phyloP scores from a whole-genome alignment of 2,329 filamentous ascomycete species.

The Thelonectria olida region DNA sequence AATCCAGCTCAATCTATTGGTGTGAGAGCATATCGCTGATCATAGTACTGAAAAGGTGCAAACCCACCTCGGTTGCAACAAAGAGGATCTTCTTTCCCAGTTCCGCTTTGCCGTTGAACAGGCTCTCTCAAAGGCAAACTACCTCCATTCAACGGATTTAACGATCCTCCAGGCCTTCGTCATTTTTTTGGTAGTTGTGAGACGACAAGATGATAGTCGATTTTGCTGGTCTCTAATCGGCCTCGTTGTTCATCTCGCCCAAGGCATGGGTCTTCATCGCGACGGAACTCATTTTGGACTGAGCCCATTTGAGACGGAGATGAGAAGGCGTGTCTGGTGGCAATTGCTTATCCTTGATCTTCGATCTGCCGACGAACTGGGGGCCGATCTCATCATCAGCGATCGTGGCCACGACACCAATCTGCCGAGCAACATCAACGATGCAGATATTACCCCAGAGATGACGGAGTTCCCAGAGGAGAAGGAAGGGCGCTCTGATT shows the following conservation, averaged over 20 bases:
- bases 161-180: slow-evolving; percentile 67
- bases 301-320: slow-evolving; percentile 66
- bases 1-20: background rate
- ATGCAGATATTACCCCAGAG: slow-evolving; percentile 56
- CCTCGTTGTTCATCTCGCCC: slow-evolving; percentile 65
- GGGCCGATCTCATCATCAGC: slow-evolving; percentile 55
- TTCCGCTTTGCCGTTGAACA: slow-evolving; percentile 66
- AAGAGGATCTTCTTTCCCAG: slow-evolving; percentile 54
- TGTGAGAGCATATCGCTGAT: slow-evolving; percentile 10
- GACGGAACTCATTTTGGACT: slow-evolving; percentile 62
- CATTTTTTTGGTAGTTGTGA: slow-evolving; percentile 62
- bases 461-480: slow-evolving; percentile 58
- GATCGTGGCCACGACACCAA: slow-evolving; percentile 56
- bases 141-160: slow-evolving; percentile 65
- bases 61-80: slow-evolving; percentile 54
- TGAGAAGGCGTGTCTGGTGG: slow-evolving; percentile 70
- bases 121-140: slow-evolving; percentile 65
- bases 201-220: slow-evolving; percentile 58
- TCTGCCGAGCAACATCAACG: slow-evolving; percentile 61
- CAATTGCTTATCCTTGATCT: slow-evolving; percentile 66
- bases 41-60: slow-evolving; percentile 29
- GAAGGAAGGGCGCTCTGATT: slow-evolving; percentile 61
- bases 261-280: slow-evolving; percentile 68
- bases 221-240: slow-evolving; percentile 70
- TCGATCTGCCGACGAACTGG: slow-evolving; percentile 63